Evolutionary conservation across 1,284 basidiomycete species (phyloP), one percentile per base, ranked within the genome.

Genomic region (Trichosporon sp.): DNA sequence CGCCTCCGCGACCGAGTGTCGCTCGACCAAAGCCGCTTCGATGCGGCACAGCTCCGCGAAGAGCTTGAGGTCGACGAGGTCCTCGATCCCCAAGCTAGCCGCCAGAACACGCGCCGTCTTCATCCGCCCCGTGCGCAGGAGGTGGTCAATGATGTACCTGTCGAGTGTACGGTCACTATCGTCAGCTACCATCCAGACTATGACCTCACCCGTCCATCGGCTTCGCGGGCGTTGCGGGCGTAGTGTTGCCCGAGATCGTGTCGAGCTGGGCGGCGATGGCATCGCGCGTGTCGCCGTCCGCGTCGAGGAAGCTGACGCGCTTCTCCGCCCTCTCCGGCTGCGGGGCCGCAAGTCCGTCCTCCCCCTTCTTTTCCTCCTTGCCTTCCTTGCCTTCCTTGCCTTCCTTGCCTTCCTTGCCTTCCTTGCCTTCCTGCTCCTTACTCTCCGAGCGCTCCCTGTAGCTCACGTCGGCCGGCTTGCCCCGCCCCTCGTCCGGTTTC

Each of bases 91-190:
- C 2, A 70, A 68, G n/a, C n/a, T n/a, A n/a, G 74, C 70, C 0
- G 81, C 79, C 4, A 84, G 71, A 0, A 77, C 76, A 31, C 75
- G 73, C 0, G 84, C 84, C 2, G 82, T 74, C 65, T 81, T 78
- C 67, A 79, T 74, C 16, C 79, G 73, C 2, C 83, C 82, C 2
- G 77, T 80, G 35, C 95, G 87, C 54, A 98, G 86, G 63, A 92
- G 89, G 90, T 95, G 96, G 81, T 99, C 96, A 0, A 94, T 91
- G 35, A 99, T 86, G 90, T 96, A 97, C 73, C 96, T 86, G 78
- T 96, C 91, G 8, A 98, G 85, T 37, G 78, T 82, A 10, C 68
- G 73, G 70, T 82, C 74, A 7, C 71, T 73, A 2, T 32, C 70
- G 32, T 66, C 54, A 61, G 63, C 38, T 37, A 0, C n/a, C n/a